Evolutionary conservation across 106 monocot genomes (phyloP), one percentile per base, ranked within the genome.

Genomic region (Cymbidium sinense): DNA sequence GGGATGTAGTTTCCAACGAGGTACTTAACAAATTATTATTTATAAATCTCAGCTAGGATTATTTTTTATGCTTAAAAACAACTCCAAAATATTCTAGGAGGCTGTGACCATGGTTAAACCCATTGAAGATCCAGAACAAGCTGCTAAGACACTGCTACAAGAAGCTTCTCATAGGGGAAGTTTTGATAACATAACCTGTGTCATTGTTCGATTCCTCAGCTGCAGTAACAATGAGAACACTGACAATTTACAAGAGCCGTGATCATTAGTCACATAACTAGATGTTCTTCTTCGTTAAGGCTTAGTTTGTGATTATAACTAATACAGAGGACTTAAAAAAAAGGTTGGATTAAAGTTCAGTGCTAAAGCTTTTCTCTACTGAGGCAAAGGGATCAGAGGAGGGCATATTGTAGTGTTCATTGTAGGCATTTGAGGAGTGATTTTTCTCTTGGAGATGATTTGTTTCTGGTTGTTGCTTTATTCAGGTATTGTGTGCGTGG

Each of bases 1-100:
- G 93, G 93, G 93, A 93, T 79, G 93, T 93, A 11, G 90, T 93
- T 29, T 76, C 90, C 7, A 93, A 93, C 70, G 90, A 93, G 89
- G 93, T 93, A 81, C 23, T 20, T 77, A 0, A 25, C 23, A 35
- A 27, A 74, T 28, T 44, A 9, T 43, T 25, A 47, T 44, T 44
- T 28, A 47, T 39, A 72, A 39, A 19, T 27, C 61, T 23, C 61
- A n/a, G n/a, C 11, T 62, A 62, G 27, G 27, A 62, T 23, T 62
- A 62, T 39, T 5, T 34, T 34, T 4, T n/a, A n/a, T n/a, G n/a
- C n/a, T n/a, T n/a, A n/a, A n/a, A n/a, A n/a, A n/a, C n/a, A n/a
- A n/a, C 11, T 47, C 13, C 21, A 72, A 72, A 72, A 37, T 21
- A 54, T 62, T 76, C 41, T 70, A 82, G 81, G 81, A 82, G 77